Evolutionary conservation across 164 flowering plant species (phyloP), one percentile per base, ranked within the genome.

Genomic region (Kalanchoe fedtschenkoi): DNA sequence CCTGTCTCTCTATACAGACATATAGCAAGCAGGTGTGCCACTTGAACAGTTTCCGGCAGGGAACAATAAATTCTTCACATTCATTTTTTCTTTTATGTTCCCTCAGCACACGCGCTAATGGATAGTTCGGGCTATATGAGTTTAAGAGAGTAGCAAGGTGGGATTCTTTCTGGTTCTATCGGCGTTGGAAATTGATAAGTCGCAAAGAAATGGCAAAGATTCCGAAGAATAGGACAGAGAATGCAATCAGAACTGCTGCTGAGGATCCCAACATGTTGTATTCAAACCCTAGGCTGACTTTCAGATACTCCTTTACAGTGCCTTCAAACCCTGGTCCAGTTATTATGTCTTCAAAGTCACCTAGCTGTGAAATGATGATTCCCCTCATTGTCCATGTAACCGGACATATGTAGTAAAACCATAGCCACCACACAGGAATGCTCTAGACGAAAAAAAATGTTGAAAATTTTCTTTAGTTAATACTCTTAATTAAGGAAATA

Each of bases 361-460:
- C 93, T 11, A 92, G 84, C 65, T 89, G 98, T 35, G 95, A 87
- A 46, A 70, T 70, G 47, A 92, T 74, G 26, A 87, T 66, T 0
- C 96, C 98, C 1, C 82, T 69, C 17, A 91, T 67, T 2, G 95
- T 84, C 96, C 98, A 89, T 21, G 88, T 79, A 59, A 89, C 73
- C 3, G 96, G 96, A 72, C 79, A 75, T 15, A 87, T 76, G 61
- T 89, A 83, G 63, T 92, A 84, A 69, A 86, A 89, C 95, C 96
- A 92, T 24, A 83, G 65, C 91, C 98, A 89, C 95, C 96, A 92
- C 62, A 65, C 80, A 0, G 96, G 95, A 61, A 92, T 92, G 1
- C 41, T 62, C 98, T 92, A 78, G 30, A 58, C 63, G n/a, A 33
- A 15, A 3, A 43, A 26, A 43, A 61, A 17, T 51, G 10, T 24